These are phyloP conservation scores for Penicillium janthinellum DNA, from an alignment of 2,329 filamentous ascomycete species.

Conservation along the genomic window DNA sequence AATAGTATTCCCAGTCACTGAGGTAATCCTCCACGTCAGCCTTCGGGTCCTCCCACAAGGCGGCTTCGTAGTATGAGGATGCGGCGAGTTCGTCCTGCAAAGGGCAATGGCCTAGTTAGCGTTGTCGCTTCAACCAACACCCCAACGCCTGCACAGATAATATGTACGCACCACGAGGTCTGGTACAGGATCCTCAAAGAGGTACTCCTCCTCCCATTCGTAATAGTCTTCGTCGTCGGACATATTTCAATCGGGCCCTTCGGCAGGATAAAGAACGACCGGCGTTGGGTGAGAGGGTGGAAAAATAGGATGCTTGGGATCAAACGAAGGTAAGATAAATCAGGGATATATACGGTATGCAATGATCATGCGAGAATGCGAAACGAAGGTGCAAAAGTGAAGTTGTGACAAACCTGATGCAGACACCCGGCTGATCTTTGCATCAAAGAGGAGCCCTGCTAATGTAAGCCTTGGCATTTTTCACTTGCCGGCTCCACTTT, in stretches of 20 bases:
- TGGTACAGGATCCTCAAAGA: conserved; percentile 39
- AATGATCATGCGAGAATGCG: conserved; percentile 3
- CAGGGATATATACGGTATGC: not conserved
- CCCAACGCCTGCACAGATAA: not conserved
- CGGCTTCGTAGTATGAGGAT: conserved; percentile 43
- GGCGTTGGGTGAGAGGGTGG: not conserved
- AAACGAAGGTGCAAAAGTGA: conserved; percentile 11
- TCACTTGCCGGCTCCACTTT: conserved; percentile 14
- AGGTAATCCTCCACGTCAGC: conserved; percentile 44
- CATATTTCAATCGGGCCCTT: conserved; percentile 25
- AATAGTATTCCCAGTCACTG: conserved; percentile 50
- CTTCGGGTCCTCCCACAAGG: conserved; percentile 43
- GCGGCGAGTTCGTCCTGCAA: conserved; percentile 47
- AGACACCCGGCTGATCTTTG: conserved; percentile 22
- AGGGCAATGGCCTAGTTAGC: not conserved
- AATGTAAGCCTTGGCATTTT: conserved; percentile 32
- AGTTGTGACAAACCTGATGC: conserved; percentile 13
- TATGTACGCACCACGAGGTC: conserved; percentile 37
- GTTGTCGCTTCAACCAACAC: not conserved
- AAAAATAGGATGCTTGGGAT: not conserved
- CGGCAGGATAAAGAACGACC: not conserved
- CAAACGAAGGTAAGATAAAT: not conserved
- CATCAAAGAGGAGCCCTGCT: conserved; percentile 18
- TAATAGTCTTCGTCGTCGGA: conserved; percentile 44
- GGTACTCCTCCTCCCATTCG: conserved; percentile 39